These are phyloP conservation scores for Helianthus annuus DNA, from an alignment of 129 eudicot genomes.

Conservation along the genomic window DNA sequence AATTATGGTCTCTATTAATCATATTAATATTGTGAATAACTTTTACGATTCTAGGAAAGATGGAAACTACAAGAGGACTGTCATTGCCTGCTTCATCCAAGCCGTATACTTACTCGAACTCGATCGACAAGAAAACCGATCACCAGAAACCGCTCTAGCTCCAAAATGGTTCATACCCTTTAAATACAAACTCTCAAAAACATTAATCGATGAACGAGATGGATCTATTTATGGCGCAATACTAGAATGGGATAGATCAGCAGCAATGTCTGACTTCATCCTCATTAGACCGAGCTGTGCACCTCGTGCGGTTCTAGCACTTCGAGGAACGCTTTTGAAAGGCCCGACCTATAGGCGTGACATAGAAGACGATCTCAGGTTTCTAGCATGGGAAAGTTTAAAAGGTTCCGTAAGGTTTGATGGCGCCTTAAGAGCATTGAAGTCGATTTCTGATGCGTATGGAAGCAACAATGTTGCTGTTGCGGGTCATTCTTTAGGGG, in stretches of 20 bases:
- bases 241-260: slow-evolving; percentile 88
- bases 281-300: slow-evolving; percentile 84
- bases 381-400: slow-evolving; percentile 92
- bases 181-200: slow-evolving; percentile 75
- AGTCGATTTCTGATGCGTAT: slow-evolving; percentile 48
- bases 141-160: slow-evolving; percentile 67
- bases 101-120: slow-evolving; percentile 90
- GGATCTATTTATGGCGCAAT: slow-evolving; percentile 90
- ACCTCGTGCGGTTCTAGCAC: slow-evolving; percentile 79
- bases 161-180: slow-evolving; percentile 97
- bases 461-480: slow-evolving; percentile 81
- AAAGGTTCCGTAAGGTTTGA: slow-evolving; percentile 85
- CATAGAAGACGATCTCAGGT: slow-evolving; percentile 83
- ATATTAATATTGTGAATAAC: neutral
- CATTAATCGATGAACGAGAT: slow-evolving; percentile 80
- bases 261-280: slow-evolving; percentile 75
- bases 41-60: slow-evolving; percentile 62
- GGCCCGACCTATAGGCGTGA: slow-evolving; percentile 77
- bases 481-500: slow-evolving; percentile 94
- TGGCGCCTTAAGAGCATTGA: slow-evolving; percentile 64
- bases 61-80: slow-evolving; percentile 83
- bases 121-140: slow-evolving; percentile 87
- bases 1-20: neutral
- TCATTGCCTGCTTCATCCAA: slow-evolving; percentile 91
- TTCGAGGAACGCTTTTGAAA: slow-evolving; percentile 81